phyloP scores from a whole-genome alignment of 495 filamentous ascomycete species.

The Neurospora sp. region DNA sequence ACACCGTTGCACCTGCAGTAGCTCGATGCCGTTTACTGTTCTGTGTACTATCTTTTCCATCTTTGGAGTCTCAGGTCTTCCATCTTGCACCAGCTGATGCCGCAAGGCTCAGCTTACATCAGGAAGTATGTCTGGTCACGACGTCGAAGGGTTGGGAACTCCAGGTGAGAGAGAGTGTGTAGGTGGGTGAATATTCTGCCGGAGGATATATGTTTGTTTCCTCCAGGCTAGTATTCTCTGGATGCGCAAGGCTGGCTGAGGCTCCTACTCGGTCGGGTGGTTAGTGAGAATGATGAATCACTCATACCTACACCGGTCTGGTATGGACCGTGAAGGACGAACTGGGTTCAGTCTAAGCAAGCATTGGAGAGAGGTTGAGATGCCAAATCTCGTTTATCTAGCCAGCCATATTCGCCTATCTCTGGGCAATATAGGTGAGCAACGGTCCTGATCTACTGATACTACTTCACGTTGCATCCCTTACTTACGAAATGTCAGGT shows the following conservation, averaged over 20 bases:
- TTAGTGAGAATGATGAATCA: not conserved
- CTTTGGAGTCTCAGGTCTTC: not conserved
- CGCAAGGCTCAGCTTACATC: not conserved
- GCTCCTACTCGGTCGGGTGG: not conserved
- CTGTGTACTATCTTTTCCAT: not conserved
- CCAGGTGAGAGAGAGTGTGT: not conserved
- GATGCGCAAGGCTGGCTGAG: not conserved
- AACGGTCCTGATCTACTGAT: not conserved
- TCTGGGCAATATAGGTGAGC: not conserved
- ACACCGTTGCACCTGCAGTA: not conserved
- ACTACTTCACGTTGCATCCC: not conserved
- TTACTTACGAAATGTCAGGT: not conserved
- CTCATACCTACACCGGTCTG: not conserved
- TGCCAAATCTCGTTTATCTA: not conserved
- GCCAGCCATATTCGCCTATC: not conserved
- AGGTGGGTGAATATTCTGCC: not conserved
- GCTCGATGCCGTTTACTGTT: not conserved
- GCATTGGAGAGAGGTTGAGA: not conserved
- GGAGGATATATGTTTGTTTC: not conserved
- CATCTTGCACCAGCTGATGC: not conserved
- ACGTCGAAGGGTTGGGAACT: not conserved
- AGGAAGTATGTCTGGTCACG: not conserved
- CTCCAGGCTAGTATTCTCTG: not conserved
- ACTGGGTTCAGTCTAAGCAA: not conserved
- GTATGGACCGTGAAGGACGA: not conserved